Evolutionary conservation across 768 basidiomycete species (phyloP).

Genomic region (Boletus pseudo-olivaceus): DNA sequence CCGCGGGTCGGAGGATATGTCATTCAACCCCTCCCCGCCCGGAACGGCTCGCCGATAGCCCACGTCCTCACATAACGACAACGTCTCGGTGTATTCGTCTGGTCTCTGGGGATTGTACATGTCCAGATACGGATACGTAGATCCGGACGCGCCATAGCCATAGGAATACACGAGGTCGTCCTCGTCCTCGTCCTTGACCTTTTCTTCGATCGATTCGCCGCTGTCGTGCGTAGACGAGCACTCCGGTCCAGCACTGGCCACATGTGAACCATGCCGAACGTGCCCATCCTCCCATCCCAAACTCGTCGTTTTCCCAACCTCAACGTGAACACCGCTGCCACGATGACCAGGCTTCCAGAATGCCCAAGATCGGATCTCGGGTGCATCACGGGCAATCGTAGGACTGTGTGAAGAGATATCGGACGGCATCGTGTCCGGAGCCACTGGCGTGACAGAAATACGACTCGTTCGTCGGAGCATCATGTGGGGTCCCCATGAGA

Average conservation of each 20-base stretch:
- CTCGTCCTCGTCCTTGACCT: neutral
- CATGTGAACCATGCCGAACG: slow-evolving; percentile 5
- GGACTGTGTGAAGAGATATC: slow-evolving; percentile 1
- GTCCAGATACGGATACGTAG: slow-evolving; percentile 32
- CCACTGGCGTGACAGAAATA: slow-evolving; percentile 7
- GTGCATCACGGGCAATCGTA: slow-evolving; percentile 8
- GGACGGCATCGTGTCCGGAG: slow-evolving; percentile 2
- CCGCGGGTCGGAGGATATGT: slow-evolving; percentile 16
- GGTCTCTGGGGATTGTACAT: slow-evolving; percentile 24
- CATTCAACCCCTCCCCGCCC: slow-evolving; percentile 1
- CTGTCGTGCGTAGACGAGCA: slow-evolving; percentile 4
- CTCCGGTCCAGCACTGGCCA: neutral
- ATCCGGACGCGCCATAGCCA: slow-evolving; percentile 26
- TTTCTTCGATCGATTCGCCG: slow-evolving; percentile 15
- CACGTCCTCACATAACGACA: slow-evolving; percentile 3
- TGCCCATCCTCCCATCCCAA: slow-evolving; percentile 10
- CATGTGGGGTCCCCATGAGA: slow-evolving; percentile 7
- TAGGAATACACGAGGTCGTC: slow-evolving; percentile 20
- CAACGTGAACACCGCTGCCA: slow-evolving; percentile 11
- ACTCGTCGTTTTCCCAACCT: slow-evolving; percentile 1
- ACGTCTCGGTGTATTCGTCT: neutral
- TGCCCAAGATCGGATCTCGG: slow-evolving; percentile 18
- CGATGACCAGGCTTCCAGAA: slow-evolving; percentile 15
- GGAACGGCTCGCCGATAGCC: slow-evolving; percentile 1
- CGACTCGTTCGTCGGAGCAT: slow-evolving; percentile 27